Evolutionary conservation across 768 basidiomycete species (phyloP).

Genomic region (Tulasnella sp.): DNA sequence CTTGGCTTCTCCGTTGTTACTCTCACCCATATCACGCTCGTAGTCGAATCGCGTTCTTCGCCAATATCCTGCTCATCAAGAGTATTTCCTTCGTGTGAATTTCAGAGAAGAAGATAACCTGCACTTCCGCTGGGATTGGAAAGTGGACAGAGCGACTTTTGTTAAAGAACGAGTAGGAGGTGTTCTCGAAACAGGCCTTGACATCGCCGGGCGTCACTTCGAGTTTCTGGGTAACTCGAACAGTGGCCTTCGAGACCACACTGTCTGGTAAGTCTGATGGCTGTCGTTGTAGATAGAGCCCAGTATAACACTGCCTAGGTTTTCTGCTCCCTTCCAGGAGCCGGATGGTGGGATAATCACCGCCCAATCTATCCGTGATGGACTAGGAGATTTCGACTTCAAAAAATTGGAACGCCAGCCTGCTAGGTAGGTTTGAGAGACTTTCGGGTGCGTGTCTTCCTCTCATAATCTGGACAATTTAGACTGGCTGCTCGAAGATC

Average conservation of each 20-base stretch:
- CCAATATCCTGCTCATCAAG: slow-evolving; percentile 59
- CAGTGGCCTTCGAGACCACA: slow-evolving; percentile 74
- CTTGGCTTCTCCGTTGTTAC: neutral
- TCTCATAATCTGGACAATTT: slow-evolving; percentile 60
- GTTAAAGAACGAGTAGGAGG: slow-evolving; percentile 62
- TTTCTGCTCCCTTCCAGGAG: slow-evolving; percentile 61
- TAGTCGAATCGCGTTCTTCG: slow-evolving; percentile 85
- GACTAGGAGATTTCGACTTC: slow-evolving; percentile 56
- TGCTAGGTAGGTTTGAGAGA: slow-evolving; percentile 15
- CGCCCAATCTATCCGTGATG: slow-evolving; percentile 56
- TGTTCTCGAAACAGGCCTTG: slow-evolving; percentile 64
- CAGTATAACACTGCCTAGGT: slow-evolving; percentile 44
- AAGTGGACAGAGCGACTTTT: slow-evolving; percentile 61
- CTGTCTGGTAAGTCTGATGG: slow-evolving; percentile 58
- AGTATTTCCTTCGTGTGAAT: slow-evolving; percentile 79
- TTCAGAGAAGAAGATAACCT: slow-evolving; percentile 82
- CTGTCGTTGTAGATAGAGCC: slow-evolving; percentile 38
- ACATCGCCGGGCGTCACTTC: slow-evolving; percentile 60
- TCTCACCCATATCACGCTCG: slow-evolving; percentile 40
- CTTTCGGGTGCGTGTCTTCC: neutral
- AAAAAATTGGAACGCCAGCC: slow-evolving; percentile 48
- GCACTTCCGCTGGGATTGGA: slow-evolving; percentile 69
- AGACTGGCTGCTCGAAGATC: slow-evolving; percentile 72
- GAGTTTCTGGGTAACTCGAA: slow-evolving; percentile 72
- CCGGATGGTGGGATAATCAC: slow-evolving; percentile 43